Evolutionary conservation across 768 basidiomycete genomes (phyloP).

Genomic region (Phaeolepiota aurea): DNA sequence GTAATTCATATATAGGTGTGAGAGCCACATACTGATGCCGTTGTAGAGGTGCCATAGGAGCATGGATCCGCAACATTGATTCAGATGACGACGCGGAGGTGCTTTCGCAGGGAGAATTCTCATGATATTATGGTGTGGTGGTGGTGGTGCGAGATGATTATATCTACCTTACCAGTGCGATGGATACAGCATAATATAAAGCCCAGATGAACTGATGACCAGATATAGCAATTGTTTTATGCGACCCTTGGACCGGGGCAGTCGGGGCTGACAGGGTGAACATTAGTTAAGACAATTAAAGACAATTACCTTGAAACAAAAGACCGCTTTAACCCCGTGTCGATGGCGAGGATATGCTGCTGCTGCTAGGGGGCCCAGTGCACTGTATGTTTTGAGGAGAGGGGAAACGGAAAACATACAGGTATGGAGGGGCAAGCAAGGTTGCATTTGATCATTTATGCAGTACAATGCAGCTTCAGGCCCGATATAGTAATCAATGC

Average conservation of each 20-base stretch:
- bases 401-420: too few species aligned
- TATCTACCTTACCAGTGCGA: neutral
- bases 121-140: neutral
- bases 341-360: neutral
- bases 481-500: constrained; percentile 1
- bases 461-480: neutral
- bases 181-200: neutral
- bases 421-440: neutral
- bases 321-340: neutral
- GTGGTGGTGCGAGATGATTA: too few species aligned
- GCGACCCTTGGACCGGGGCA: neutral
- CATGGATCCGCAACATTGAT: constrained; percentile 96
- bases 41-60: constrained; percentile 82
- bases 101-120: neutral
- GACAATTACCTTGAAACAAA: neutral
- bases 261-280: neutral
- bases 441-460: neutral
- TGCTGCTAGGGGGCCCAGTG: too few species aligned
- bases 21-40: neutral
- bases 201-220: neutral
- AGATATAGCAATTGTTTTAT: neutral
- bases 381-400: too few species aligned
- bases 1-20: constrained; percentile 21
- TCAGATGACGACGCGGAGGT: constrained; percentile 20
- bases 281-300: too few species aligned